These are phyloP conservation scores for Beauveria rudraprayagi DNA, from an alignment of 2,329 filamentous ascomycete species.

Conservation along the genomic window DNA sequence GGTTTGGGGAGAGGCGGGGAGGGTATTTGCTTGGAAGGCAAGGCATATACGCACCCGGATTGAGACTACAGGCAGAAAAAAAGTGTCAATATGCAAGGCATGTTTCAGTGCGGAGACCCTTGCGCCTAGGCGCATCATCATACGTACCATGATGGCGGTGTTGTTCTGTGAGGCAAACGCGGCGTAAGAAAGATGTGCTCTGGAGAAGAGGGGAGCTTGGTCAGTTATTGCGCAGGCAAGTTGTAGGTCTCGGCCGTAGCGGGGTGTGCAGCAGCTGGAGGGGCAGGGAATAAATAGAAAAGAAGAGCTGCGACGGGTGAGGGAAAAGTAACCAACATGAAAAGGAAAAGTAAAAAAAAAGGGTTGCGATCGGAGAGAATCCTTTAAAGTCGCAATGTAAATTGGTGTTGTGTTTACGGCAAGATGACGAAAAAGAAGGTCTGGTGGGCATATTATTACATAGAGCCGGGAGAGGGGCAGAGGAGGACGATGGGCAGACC, in stretches of 20 bases:
- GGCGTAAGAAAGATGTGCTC: background rate
- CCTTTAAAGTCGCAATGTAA: background rate
- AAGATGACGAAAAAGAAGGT: conserved; percentile 1
- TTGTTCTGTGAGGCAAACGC: background rate
- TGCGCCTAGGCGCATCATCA: background rate
- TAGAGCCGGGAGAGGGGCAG: background rate
- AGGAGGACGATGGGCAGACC: background rate
- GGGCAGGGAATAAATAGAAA: background rate
- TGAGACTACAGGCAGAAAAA: conserved; percentile 44
- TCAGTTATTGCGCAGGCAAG: conserved; percentile 7
- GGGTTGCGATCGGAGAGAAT: background rate
- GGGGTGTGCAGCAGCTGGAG: background rate
- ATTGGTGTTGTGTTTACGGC: background rate
- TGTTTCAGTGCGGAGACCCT: background rate
- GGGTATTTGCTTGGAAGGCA: conserved; percentile 13
- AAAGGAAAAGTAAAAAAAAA: background rate
- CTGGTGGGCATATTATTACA: conserved; percentile 7
- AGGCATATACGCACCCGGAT: conserved; percentile 51
- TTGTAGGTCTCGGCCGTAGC: conserved; percentile 2
- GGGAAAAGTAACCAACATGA: background rate
- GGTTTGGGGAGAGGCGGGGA: conserved; percentile 7
- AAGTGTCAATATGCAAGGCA: background rate
- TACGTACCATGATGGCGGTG: conserved; percentile 10
- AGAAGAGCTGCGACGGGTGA: background rate
- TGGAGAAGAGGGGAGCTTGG: conserved; percentile 10